Evolutionary conservation across 1,284 basidiomycete genomes (phyloP).

Genomic region (Gymnopus androsaceus): DNA sequence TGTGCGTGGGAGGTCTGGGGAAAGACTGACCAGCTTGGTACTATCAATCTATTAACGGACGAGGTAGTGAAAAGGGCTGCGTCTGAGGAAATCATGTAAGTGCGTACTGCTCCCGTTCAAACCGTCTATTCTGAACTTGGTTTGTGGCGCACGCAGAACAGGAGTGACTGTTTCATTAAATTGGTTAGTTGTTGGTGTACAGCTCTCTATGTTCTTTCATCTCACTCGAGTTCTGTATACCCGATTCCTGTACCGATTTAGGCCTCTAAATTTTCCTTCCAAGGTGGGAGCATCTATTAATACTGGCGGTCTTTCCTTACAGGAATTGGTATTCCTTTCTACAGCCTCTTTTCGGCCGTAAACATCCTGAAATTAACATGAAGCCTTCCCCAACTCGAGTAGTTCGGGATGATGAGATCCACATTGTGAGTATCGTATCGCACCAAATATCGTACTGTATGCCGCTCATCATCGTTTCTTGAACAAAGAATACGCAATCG

Average conservation of each 20-base stretch:
- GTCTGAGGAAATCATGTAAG: constrained; percentile 64
- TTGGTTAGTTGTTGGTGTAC: constrained; percentile 46
- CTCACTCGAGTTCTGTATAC: not conserved
- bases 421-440: constrained; percentile 49
- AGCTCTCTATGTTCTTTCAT: not conserved
- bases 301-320: not conserved
- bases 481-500: constrained; percentile 70
- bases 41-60: constrained; percentile 69
- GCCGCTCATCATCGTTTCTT: not conserved
- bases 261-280: constrained; percentile 69
- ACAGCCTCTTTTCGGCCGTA: constrained; percentile 62
- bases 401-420: constrained; percentile 58
- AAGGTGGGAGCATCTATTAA: constrained; percentile 40
- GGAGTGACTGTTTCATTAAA: constrained; percentile 63
- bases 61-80: constrained; percentile 62
- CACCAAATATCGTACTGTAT: not conserved
- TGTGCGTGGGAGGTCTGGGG: constrained; percentile 80
- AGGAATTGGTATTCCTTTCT: no score
- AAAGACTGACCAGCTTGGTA: constrained; percentile 67
- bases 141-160: constrained; percentile 35
- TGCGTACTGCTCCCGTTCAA: constrained; percentile 12
- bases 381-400: constrained; percentile 31
- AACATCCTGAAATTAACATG: constrained; percentile 52
- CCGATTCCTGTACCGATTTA: constrained; percentile 25
- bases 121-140: not conserved